Percentiles rank a stretch among this genome's conserved stretches.
These are phyloP conservation scores for Cordyceps cateniannulata DNA, from an alignment of 2,329 filamentous ascomycete species.

Conservation along the genomic window DNA sequence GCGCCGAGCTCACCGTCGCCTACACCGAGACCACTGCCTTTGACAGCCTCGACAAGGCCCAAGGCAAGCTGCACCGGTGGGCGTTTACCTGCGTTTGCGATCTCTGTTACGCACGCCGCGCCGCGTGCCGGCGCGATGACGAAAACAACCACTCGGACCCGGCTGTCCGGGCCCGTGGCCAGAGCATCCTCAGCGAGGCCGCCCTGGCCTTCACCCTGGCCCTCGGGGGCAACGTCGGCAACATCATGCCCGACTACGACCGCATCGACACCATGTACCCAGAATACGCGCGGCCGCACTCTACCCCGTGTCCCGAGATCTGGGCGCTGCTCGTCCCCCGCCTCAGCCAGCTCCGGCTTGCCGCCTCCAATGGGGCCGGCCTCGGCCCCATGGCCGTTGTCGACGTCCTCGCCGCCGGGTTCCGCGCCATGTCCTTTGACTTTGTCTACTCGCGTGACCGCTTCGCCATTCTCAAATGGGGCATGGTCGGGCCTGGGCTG, in stretches of 20 bases:
- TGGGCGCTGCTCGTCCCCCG: not conserved
- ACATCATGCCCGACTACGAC: constrained; percentile 41
- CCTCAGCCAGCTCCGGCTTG: not conserved
- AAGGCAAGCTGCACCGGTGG: not conserved
- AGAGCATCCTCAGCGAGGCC: not conserved
- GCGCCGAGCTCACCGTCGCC: constrained; percentile 32
- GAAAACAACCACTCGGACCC: no score
- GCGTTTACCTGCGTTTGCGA: not conserved
- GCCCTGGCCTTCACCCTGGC: not conserved
- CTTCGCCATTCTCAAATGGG: not conserved
- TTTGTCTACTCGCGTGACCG: not conserved
- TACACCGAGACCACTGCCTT: constrained; percentile 18
- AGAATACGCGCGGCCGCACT: not conserved
- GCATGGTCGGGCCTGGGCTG: not conserved
- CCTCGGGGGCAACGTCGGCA: no score
- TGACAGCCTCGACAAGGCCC: not conserved
- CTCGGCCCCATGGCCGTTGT: not conserved
- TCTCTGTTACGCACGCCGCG: not conserved
- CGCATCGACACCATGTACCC: constrained; percentile 28
- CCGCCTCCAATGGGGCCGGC: no score
- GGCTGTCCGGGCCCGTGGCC: no score
- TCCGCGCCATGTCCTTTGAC: not conserved
- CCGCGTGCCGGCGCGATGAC: no score
- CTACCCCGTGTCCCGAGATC: not conserved
- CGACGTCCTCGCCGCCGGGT: not conserved